Evolutionary conservation across 805 yeast genomes (phyloP).

Genomic region (Diddensiella transvaalensis): DNA sequence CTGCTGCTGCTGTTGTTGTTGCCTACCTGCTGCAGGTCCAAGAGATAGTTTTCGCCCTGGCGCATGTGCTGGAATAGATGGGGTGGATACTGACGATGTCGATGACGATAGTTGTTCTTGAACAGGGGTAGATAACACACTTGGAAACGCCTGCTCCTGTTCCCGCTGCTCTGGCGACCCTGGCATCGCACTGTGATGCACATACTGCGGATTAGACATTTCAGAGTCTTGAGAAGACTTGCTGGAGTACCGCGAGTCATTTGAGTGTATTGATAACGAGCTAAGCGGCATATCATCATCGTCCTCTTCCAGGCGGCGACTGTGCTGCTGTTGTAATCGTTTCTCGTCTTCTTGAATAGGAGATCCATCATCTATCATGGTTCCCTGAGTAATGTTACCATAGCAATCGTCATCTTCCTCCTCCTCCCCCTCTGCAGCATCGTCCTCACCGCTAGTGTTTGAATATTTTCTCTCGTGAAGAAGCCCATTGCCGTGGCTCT

Average conservation of each 20-base stretch:
- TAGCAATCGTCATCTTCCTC: background rate
- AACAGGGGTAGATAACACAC: background rate
- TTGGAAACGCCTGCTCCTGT: background rate
- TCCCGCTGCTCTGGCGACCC: background rate
- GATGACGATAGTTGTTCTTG: background rate
- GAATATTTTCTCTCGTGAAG: background rate
- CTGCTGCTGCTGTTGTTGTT: background rate
- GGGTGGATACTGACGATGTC: background rate
- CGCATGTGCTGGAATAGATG: conserved; percentile 6
- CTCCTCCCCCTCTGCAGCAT: background rate
- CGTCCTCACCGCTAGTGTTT: background rate
- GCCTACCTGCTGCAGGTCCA: background rate
- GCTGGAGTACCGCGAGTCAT: background rate
- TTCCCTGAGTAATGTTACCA: background rate
- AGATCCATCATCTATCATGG: background rate
- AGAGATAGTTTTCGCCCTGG: conserved; percentile 3
- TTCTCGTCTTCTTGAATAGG: background rate
- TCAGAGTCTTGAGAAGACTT: conserved; percentile 1
- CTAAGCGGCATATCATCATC: conserved; percentile 3
- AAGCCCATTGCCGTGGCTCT: background rate
- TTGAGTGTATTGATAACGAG: background rate
- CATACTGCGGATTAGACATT: too few relatives aligned
- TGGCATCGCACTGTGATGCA: too few relatives aligned
- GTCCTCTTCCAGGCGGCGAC: too few relatives aligned
- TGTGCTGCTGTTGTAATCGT: background rate